A percentile compares a stretch with the other conserved stretches of the same genome.
Evolutionary conservation across 139 green algal genomes (phyloP).

Genomic region (Volvox africanus): DNA sequence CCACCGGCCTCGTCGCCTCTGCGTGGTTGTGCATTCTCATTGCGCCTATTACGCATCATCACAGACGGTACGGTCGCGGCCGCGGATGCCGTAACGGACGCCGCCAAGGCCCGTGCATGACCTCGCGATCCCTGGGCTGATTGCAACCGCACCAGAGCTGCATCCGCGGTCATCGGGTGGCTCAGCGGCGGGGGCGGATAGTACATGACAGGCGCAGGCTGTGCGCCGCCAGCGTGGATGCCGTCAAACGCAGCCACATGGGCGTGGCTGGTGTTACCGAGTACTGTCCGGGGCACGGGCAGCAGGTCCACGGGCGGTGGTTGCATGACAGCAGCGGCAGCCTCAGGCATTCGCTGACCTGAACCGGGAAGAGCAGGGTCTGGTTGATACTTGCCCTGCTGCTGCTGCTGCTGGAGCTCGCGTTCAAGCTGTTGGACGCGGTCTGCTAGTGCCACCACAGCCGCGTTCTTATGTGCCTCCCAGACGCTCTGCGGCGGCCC

Average conservation of each 20-base stretch:
- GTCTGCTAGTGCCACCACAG: constrained; percentile 42
- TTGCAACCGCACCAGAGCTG: not conserved
- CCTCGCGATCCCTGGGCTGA: not conserved
- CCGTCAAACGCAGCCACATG: constrained; percentile 13
- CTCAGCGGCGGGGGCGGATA: constrained; percentile 31
- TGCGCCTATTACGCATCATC: constrained; percentile 8
- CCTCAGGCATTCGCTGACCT: not conserved
- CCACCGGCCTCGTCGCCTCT: not conserved
- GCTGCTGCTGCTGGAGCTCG: constrained; percentile 4
- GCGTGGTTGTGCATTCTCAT: constrained; percentile 13
- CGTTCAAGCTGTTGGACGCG: constrained; percentile 41
- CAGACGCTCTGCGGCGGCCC: constrained; percentile 43
- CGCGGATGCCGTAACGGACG: constrained; percentile 10
- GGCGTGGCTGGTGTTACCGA: not conserved
- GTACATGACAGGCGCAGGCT: constrained; percentile 34
- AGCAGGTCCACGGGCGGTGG: constrained; percentile 8
- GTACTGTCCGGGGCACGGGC: constrained; percentile 31
- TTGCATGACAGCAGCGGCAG: not conserved
- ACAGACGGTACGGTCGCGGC: constrained; percentile 22
- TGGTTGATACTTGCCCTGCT: constrained; percentile 7
- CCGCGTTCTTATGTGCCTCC: constrained; percentile 47
- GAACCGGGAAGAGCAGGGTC: not conserved
- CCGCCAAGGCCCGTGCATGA: constrained; percentile 24
- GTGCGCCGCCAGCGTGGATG: not conserved
- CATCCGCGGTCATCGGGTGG: not conserved